Conservation (phyloP, 805 yeast genomes). For the Vanderwaltozyma yarrowii region DNA sequence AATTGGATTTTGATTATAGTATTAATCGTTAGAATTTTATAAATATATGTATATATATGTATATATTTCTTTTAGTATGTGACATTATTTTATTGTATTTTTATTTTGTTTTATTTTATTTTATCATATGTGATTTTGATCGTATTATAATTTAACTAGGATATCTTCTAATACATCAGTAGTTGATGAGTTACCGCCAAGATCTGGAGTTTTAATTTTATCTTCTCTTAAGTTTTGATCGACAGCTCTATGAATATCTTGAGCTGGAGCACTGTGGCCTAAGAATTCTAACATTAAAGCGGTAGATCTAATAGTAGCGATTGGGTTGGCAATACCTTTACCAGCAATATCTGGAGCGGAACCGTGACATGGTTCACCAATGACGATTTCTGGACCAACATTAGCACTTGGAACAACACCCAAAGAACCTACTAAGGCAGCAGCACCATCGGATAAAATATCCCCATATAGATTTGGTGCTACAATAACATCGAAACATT, state of each 20-base stretch:
- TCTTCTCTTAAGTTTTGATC: conserved; percentile 85
- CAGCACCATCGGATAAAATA: conserved; percentile 94
- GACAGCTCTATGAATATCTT: conserved; percentile 85
- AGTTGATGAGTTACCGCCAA: conserved; percentile 85
- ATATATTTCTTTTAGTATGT: too few species aligned
- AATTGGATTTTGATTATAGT: too few species aligned
- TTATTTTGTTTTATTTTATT: neutral
- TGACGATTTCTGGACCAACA: conserved; percentile 91
- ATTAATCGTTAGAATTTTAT: neutral
- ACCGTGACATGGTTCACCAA: conserved; percentile 99
- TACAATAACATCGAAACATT: conserved; percentile 92
- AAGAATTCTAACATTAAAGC: conserved; percentile 96
- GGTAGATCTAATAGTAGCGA: conserved; percentile 95
- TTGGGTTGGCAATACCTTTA: conserved; percentile 86
- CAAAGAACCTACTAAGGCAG: conserved; percentile 92
- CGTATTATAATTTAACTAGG: conserved; percentile 29
- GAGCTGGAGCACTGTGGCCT: conserved; percentile 85
- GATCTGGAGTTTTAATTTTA: conserved; percentile 74
- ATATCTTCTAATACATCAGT: conserved; percentile 82
- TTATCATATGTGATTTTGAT: neutral
- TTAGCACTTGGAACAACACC: conserved; percentile 98
- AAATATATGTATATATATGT: neutral
- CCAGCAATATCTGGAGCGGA: conserved; percentile 99
- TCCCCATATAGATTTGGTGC: conserved; percentile 99
- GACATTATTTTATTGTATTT: too few species aligned